Percentiles rank a stretch among this genome's conserved stretches.
Conservation (phyloP, 257 asterid genomes). For the Marsdenia floribunda region DNA sequence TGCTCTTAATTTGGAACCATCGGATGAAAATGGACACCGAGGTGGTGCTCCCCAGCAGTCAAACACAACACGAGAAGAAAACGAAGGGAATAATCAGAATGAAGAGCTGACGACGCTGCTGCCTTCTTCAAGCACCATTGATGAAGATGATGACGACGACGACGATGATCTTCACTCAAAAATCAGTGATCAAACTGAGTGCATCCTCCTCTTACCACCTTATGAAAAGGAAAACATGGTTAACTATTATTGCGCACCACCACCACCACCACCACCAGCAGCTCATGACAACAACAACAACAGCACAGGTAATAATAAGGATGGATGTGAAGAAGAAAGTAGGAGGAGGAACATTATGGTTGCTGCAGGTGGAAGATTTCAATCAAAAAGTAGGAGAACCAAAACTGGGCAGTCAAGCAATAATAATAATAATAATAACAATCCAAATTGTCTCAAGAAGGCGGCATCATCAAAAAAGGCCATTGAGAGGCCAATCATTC, state of each 20-base stretch:
- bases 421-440: not conserved
- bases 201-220: constrained; percentile 11
- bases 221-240: constrained; percentile 23
- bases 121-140: not conserved
- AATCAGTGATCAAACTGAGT: constrained; percentile 24
- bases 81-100: constrained; percentile 17
- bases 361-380: constrained; percentile 24
- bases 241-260: constrained; percentile 4
- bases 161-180: constrained; percentile 7
- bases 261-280: too few species aligned
- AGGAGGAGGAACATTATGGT: not conserved
- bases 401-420: constrained; percentile 34
- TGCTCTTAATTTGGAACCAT: constrained; percentile 18
- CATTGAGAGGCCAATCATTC: constrained; percentile 23
- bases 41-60: constrained; percentile 15
- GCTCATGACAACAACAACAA: too few species aligned
- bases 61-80: constrained; percentile 4
- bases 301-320: not conserved
- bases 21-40: constrained; percentile 26
- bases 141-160: not conserved
- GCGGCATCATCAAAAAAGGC: constrained; percentile 24
- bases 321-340: constrained; percentile 2
- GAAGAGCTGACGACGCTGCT: constrained; percentile 5
- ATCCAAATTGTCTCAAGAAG: constrained; percentile 25
- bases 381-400: constrained; percentile 39